A percentile compares a stretch with the other conserved stretches of the same genome.
Evolutionary conservation across 169 alveolate genomes (phyloP).

Genomic region (Plasmodium reichenowi): DNA sequence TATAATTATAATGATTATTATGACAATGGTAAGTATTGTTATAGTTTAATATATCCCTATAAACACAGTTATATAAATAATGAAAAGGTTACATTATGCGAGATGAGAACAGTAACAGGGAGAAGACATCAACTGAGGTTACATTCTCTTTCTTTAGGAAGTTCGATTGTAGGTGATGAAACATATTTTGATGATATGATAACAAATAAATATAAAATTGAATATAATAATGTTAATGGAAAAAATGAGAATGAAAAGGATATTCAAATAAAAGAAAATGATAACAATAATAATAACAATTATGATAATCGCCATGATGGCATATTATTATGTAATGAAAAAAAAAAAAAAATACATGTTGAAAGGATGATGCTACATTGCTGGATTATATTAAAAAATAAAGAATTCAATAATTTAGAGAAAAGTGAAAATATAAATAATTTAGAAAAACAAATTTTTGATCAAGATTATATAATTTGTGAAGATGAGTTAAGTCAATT

Average conservation of each 20-base stretch:
- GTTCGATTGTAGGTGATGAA: slow-evolving; percentile 75
- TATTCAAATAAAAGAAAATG: background rate
- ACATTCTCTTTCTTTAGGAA: slow-evolving; percentile 59
- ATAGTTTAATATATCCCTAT: slow-evolving; percentile 67
- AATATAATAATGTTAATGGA: background rate
- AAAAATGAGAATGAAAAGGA: background rate
- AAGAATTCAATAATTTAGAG: slow-evolving; percentile 6
- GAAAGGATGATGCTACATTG: slow-evolving; percentile 77
- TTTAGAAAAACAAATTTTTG: slow-evolving; percentile 58
- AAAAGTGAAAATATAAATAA: slow-evolving; percentile 61
- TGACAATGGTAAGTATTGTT: slow-evolving; percentile 72
- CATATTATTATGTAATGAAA: background rate
- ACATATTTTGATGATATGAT: slow-evolving; percentile 75
- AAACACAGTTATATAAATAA: slow-evolving; percentile 62
- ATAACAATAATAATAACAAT: background rate
- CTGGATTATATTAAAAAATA: slow-evolving; percentile 51
- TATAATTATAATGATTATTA: slow-evolving; percentile 63
- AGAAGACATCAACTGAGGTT: slow-evolving; percentile 74
- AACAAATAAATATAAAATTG: slow-evolving; percentile 50
- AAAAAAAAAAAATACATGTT: slow-evolving; percentile 29
- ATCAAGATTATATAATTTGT: slow-evolving; percentile 64
- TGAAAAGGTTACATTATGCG: slow-evolving; percentile 70
- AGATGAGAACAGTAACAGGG: slow-evolving; percentile 72
- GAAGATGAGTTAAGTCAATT: slow-evolving; percentile 49
- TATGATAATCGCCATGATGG: background rate